Conservation (phyloP, 306 rosid species). For the Malus sieversii region DNA sequence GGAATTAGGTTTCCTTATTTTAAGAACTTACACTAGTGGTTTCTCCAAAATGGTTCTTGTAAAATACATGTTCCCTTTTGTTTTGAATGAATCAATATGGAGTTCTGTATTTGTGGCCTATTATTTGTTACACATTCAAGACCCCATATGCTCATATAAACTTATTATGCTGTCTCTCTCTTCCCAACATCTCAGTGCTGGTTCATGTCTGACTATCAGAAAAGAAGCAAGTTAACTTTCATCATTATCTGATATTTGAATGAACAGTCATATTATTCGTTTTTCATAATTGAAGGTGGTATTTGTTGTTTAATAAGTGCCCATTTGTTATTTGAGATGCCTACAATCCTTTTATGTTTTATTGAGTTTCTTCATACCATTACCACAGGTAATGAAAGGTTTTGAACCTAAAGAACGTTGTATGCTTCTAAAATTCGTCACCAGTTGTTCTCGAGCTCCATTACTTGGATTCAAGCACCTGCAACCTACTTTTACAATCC, state of each 20-base stretch:
- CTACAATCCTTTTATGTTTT: neutral
- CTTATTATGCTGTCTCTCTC: neutral
- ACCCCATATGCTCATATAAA: neutral
- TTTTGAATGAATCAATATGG: neutral
- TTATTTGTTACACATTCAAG: neutral
- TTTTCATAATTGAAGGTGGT: neutral
- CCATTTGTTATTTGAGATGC: neutral
- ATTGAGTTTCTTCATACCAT: conserved; percentile 13
- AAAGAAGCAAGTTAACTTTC: neutral
- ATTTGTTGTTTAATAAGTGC: neutral
- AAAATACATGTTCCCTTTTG: neutral
- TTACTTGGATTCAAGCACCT: conserved; percentile 90
- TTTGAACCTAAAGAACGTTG: conserved; percentile 86
- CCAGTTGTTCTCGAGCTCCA: conserved; percentile 99
- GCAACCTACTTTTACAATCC: conserved; percentile 89
- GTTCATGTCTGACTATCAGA: neutral
- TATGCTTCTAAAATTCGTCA: conserved; percentile 87
- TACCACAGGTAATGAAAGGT: conserved; percentile 56
- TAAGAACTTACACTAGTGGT: neutral
- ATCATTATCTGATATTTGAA: neutral
- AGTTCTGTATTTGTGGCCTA: neutral
- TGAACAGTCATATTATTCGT: neutral
- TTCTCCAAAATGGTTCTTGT: neutral
- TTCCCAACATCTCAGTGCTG: neutral
- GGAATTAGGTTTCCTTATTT: neutral